Evolutionary conservation across 495 filamentous ascomycete genomes (phyloP).

Genomic region (Neurospora sp.): DNA sequence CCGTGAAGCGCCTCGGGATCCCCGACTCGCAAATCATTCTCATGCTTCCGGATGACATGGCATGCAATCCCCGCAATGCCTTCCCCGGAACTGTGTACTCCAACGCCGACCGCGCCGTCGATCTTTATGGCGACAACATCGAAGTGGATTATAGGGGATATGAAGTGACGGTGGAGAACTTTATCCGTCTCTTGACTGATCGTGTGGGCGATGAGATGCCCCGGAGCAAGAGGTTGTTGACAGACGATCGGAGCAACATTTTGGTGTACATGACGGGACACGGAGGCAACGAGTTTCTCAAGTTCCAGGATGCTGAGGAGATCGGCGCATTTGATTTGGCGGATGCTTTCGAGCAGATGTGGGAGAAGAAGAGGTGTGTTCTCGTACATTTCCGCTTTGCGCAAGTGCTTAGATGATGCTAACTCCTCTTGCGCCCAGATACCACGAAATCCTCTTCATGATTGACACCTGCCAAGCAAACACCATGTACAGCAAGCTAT

Average conservation of each 20-base stretch:
- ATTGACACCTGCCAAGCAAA: slow-evolving; percentile 99
- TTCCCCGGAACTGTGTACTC: slow-evolving; percentile 98
- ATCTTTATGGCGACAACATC: slow-evolving; percentile 97
- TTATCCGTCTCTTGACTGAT: slow-evolving; percentile 91
- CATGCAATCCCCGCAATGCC: slow-evolving; percentile 95
- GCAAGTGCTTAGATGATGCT: background rate
- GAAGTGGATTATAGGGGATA: slow-evolving; percentile 98
- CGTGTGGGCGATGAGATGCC: slow-evolving; percentile 88
- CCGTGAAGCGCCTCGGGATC: slow-evolving; percentile 95
- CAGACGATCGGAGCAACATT: slow-evolving; percentile 90
- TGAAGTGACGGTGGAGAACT: slow-evolving; percentile 98
- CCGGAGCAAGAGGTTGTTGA: slow-evolving; percentile 80
- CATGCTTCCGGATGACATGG: slow-evolving; percentile 99
- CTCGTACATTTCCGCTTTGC: background rate
- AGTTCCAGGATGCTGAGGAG: slow-evolving; percentile 97
- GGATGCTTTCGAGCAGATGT: slow-evolving; percentile 99
- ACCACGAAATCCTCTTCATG: slow-evolving; percentile 97
- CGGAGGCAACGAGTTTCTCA: slow-evolving; percentile 95
- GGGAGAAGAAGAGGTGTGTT: slow-evolving; percentile 87
- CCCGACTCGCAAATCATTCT: slow-evolving; percentile 98
- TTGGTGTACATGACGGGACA: slow-evolving; percentile 99
- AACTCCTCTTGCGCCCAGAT: slow-evolving; percentile 30
- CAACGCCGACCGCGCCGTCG: slow-evolving; percentile 89
- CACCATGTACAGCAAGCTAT: slow-evolving; percentile 97
- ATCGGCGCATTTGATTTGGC: slow-evolving; percentile 94